Conservation (phyloP, 192 early-diverging fungal species). For the Gonapodya sp. region DNA sequence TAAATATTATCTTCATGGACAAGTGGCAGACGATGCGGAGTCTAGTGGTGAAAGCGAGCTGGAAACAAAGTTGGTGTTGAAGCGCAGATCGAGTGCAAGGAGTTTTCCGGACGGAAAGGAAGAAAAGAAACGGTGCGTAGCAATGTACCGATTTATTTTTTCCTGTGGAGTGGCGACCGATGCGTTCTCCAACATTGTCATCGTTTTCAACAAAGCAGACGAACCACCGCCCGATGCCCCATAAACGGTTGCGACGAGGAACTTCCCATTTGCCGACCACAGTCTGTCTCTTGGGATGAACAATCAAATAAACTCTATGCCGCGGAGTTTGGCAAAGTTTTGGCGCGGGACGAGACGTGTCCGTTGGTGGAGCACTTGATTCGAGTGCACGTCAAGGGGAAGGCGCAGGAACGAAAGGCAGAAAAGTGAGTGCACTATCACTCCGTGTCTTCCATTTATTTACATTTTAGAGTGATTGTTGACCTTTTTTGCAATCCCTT, state of each 20-base stretch:
- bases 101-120: no score
- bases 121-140: no score
- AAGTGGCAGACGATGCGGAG: no score
- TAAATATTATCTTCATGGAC: no score
- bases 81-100: no score
- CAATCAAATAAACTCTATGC: background rate
- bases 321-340: background rate
- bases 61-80: no score
- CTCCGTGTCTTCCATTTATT: background rate
- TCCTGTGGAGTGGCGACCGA: no score
- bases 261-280: background rate
- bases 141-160: no score
- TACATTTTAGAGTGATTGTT: background rate
- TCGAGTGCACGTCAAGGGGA: background rate
- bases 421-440: background rate
- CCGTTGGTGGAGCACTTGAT: background rate
- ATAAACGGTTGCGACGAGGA: background rate
- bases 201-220: no score
- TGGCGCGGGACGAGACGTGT: background rate
- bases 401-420: background rate
- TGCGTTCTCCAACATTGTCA: no score
- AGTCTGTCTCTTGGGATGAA: background rate
- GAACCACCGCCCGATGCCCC: background rate
- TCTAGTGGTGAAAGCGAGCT: no score
- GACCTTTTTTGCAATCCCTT: background rate